Evolutionary conservation across 2,329 filamentous ascomycete genomes (phyloP), one percentile per base, ranked within the genome.

Genomic region (Laburnicola sp.): DNA sequence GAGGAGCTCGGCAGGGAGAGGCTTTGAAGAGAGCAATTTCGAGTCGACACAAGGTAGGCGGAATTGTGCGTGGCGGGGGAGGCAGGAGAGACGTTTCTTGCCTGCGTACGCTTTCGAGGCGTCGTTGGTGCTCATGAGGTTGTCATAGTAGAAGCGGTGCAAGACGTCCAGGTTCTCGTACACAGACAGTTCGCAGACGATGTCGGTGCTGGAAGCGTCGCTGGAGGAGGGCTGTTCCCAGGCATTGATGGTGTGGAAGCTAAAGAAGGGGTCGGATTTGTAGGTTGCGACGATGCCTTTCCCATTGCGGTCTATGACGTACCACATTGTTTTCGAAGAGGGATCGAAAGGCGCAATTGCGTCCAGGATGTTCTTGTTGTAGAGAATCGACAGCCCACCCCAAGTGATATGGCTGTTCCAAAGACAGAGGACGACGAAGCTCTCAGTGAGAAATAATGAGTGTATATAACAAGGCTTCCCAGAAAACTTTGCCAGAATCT

Each of bases 231-330:
- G 59, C 56, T 89, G 81, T 62, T 93, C 88, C 67, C 86, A 94
- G 0, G 88, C 82, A 59, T 95, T 95, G 65, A 90, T 77, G 0
- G 82, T 83, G 72, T 96, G 90, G 70, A 95, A 95, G 71, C 84
- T 86, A 76, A 92, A 95, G 40, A 85, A 85, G 0, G 87, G 81
- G 0, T 82, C 79, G 11, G 83, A 86, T 16, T 86, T 80, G 62
- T 88, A 92, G 1, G 79, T 82, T 6, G 83, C 86, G 0, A 94
- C 79, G 0, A 94, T 74, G 0, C 89, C 89, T 41, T 78, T 78
- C 3, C 78, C 80, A 2, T 67, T 77, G 1, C 89, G 83, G 66
- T 94, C 89, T 16, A 95, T 72, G 0, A 95, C 82, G 56, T 88
- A 84, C 90, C 91, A 95, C 26, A 73, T 82, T 32, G 84, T 84